These are phyloP conservation scores for Metschnikowia gelsemii DNA, from an alignment of 805 yeast species.

Conservation along the genomic window DNA sequence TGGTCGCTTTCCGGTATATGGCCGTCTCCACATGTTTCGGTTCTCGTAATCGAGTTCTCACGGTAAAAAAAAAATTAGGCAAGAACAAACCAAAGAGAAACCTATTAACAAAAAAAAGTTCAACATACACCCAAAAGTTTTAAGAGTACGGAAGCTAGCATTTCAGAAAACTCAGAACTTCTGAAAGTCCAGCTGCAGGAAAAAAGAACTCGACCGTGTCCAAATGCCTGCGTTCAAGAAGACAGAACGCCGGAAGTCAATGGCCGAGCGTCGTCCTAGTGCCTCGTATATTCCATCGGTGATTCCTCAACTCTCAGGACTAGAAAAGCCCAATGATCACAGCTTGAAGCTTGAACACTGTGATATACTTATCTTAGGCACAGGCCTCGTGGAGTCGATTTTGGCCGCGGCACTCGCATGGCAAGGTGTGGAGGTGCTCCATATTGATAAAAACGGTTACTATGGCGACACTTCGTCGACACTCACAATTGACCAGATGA, in stretches of 20 bases:
- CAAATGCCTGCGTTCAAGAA: slow-evolving; percentile 25
- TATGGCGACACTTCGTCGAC: slow-evolving; percentile 92
- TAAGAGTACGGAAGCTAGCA: too few relatives aligned
- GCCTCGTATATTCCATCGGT: slow-evolving; percentile 43
- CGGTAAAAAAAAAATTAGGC: background rate
- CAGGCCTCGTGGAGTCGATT: slow-evolving; percentile 85
- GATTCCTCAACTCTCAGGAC: slow-evolving; percentile 73
- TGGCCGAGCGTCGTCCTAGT: slow-evolving; percentile 68
- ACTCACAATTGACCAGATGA: slow-evolving; percentile 79
- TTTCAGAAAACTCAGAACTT: too few relatives aligned
- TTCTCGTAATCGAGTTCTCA: background rate
- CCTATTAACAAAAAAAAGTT: background rate
- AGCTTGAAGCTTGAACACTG: slow-evolving; percentile 63
- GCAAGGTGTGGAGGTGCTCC: slow-evolving; percentile 96
- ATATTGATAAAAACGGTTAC: slow-evolving; percentile 77
- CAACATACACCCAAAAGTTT: background rate
- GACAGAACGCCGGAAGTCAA: slow-evolving; percentile 54
- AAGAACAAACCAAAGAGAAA: too few relatives aligned
- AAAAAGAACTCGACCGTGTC: background rate
- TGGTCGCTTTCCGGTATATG: background rate
- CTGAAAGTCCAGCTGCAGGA: too few relatives aligned
- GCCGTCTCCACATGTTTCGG: background rate
- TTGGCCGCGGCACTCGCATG: slow-evolving; percentile 93
- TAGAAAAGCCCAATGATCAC: slow-evolving; percentile 68
- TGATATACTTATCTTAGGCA: slow-evolving; percentile 89